phyloP scores from a whole-genome alignment of 306 rosid genomes.

The Cercis canadensis region DNA sequence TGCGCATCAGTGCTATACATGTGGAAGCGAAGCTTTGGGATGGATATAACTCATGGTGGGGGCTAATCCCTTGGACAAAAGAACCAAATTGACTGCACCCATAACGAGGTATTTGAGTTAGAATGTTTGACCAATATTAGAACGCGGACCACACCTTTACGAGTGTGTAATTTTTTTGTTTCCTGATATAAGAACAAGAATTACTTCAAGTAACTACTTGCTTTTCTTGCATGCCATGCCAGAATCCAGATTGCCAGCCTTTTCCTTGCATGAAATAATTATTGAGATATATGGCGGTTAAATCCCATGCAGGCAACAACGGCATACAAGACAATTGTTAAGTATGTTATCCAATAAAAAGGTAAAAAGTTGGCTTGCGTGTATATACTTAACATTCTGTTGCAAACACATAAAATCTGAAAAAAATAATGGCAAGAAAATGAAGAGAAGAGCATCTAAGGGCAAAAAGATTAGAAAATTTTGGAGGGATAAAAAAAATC shows the following conservation, averaged over 20 bases:
- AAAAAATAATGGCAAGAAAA: neutral
- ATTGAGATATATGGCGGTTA: no score
- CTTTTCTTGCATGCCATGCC: no score
- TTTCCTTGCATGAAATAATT: no score
- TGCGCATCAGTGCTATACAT: constrained; percentile 45
- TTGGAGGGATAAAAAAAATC: constrained; percentile 17
- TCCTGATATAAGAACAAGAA: no score
- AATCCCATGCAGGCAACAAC: no score
- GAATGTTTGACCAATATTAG: constrained; percentile 58
- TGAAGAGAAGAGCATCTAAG: constrained; percentile 24
- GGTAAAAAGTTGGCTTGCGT: constrained; percentile 13
- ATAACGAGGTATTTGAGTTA: constrained; percentile 56
- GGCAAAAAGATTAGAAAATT: constrained; percentile 16
- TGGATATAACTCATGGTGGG: constrained; percentile 42
- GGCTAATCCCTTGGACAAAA: constrained; percentile 38
- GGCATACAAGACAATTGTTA: no score
- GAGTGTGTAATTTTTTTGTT: no score
- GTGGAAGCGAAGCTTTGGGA: constrained; percentile 45
- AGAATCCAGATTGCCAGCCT: no score
- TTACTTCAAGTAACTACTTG: no score
- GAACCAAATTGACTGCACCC: constrained; percentile 66
- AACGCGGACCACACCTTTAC: constrained; percentile 51
- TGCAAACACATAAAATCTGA: neutral
- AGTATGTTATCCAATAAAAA: neutral
- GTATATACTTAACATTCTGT: neutral